Evolutionary conservation across 1,139 yeast species (phyloP).

Genomic region (Taphrina flavorubra): DNA sequence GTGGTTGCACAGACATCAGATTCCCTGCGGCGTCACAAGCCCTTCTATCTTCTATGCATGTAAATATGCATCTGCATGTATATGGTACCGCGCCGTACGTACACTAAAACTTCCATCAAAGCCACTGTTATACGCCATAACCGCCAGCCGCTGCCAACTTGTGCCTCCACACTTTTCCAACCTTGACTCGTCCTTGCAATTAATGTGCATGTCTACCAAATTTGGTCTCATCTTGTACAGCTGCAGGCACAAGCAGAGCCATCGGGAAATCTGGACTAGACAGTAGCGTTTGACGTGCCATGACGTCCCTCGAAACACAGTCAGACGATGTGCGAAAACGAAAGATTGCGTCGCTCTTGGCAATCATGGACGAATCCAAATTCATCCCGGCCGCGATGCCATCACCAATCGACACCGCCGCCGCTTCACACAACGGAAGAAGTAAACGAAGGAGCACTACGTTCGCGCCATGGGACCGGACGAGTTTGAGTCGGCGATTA

Average conservation of each 20-base stretch:
- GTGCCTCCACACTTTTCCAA: no score
- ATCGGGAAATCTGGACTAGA: no score
- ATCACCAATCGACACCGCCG: neutral
- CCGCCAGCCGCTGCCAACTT: no score
- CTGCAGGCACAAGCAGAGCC: neutral
- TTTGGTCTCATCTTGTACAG: neutral
- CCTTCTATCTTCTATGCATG: no score
- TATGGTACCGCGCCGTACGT: no score
- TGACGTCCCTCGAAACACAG: neutral
- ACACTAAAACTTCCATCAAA: no score
- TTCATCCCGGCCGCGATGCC: slow-evolving; percentile 13
- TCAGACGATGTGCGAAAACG: slow-evolving; percentile 11
- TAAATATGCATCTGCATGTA: no score
- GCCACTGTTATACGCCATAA: no score
- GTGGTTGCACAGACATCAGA: no score
- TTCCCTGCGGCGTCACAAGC: no score
- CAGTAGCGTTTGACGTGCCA: neutral
- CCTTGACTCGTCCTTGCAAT: no score
- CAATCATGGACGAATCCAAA: slow-evolving; percentile 4
- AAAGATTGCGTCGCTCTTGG: neutral
- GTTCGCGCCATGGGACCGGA: slow-evolving; percentile 29
- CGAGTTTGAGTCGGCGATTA: slow-evolving; percentile 5
- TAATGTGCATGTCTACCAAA: neutral
- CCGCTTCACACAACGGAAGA: no score
- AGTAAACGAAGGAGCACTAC: neutral